phyloP scores from a whole-genome alignment of 2,329 filamentous ascomycete genomes.

The Akanthomyces dipterigenus region DNA sequence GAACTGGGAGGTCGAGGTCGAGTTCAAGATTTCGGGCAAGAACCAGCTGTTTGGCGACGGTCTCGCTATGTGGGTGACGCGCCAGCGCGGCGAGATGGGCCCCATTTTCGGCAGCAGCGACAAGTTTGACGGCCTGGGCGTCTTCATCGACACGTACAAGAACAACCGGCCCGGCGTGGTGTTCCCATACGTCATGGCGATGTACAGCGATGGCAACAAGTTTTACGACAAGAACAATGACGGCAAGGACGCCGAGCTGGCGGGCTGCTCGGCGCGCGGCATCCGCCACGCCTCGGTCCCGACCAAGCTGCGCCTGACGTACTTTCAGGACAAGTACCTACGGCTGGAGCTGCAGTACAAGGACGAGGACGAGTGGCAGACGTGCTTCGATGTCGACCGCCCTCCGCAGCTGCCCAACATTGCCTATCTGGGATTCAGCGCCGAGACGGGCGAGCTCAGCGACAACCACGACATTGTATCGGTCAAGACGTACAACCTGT shows the following conservation, averaged over 20 bases:
- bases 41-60: slow-evolving; percentile 92
- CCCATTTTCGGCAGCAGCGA: slow-evolving; percentile 84
- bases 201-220: slow-evolving; percentile 88
- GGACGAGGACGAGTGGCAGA: slow-evolving; percentile 76
- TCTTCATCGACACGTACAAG: slow-evolving; percentile 99
- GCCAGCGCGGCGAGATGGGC: slow-evolving; percentile 74
- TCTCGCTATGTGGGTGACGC: slow-evolving; percentile 96
- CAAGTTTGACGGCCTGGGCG: slow-evolving; percentile 84
- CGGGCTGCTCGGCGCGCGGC: slow-evolving; percentile 89
- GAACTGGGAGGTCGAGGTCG: slow-evolving; percentile 97
- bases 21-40: slow-evolving; percentile 88
- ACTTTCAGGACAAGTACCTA: slow-evolving; percentile 93
- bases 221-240: slow-evolving; percentile 90
- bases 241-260: slow-evolving; percentile 86
- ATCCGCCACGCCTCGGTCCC: slow-evolving; percentile 73
- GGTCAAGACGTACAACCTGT: slow-evolving; percentile 81
- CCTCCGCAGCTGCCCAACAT: slow-evolving; percentile 72
- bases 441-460: slow-evolving; percentile 91
- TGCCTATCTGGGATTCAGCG: slow-evolving; percentile 68
- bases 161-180: slow-evolving; percentile 94
- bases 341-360: slow-evolving; percentile 94
- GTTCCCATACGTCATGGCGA: slow-evolving; percentile 98
- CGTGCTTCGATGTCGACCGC: slow-evolving; percentile 73
- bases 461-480: slow-evolving; percentile 97
- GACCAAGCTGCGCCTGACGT: slow-evolving; percentile 82